Conservation (phyloP, 306 rosid genomes). For the Bauhinia variegata region DNA sequence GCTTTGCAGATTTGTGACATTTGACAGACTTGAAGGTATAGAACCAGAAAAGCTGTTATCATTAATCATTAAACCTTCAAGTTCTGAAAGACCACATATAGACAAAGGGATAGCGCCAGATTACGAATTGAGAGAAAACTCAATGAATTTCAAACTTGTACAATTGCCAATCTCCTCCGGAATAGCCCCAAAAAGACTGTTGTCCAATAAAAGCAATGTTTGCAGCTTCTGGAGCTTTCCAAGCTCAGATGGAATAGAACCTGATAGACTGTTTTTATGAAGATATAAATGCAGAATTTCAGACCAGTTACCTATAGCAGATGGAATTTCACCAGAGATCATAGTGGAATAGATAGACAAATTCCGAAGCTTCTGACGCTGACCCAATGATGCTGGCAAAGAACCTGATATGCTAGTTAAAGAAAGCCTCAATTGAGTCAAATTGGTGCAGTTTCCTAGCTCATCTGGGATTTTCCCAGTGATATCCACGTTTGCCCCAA, state of each 20-base stretch:
- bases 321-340: constrained; percentile 67
- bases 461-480: constrained; percentile 55
- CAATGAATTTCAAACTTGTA: constrained; percentile 53
- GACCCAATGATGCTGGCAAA: constrained; percentile 61
- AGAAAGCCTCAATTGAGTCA: constrained; percentile 55
- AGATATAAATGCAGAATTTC: constrained; percentile 58
- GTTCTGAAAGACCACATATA: constrained; percentile 44
- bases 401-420: constrained; percentile 54
- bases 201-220: constrained; percentile 55
- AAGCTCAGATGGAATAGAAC: constrained; percentile 57
- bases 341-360: constrained; percentile 58
- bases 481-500: constrained; percentile 56
- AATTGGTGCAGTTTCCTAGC: constrained; percentile 58
- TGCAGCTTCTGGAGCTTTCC: constrained; percentile 64
- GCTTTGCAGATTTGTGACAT: constrained; percentile 49
- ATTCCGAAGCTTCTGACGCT: constrained; percentile 52
- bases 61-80: constrained; percentile 57
- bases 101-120: constrained; percentile 59
- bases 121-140: constrained; percentile 55
- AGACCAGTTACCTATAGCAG: constrained; percentile 63
- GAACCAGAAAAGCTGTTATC: constrained; percentile 59
- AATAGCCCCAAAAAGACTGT: constrained; percentile 53
- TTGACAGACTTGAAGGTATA: constrained; percentile 54
- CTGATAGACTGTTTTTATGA: constrained; percentile 55
- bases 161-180: constrained; percentile 67